Evolutionary conservation across 345 rosid species (phyloP).

Genomic region (Mangifera indica): DNA sequence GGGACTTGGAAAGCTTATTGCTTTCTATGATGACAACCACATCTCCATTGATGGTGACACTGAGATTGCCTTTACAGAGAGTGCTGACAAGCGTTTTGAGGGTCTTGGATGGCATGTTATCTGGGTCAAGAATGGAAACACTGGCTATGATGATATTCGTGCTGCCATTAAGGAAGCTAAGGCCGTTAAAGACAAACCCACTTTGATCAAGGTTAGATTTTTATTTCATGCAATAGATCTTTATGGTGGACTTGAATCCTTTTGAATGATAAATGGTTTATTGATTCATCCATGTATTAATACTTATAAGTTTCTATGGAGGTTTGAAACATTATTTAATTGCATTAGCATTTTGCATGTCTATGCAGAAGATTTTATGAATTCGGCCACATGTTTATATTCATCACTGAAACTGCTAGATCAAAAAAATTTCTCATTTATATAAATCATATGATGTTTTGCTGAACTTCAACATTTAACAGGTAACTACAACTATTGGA

Average conservation of each 20-base stretch:
- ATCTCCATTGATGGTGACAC: slow-evolving; percentile 99
- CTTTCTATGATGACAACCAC: slow-evolving; percentile 98
- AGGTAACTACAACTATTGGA: slow-evolving; percentile 95
- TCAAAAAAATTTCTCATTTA: no score
- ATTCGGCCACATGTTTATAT: no score
- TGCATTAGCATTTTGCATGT: not conserved
- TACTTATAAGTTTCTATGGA: not conserved
- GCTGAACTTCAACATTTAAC: slow-evolving; percentile 7
- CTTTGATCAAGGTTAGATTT: slow-evolving; percentile 66
- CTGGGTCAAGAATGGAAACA: slow-evolving; percentile 99
- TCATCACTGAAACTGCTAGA: no score
- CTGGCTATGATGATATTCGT: slow-evolving; percentile 95
- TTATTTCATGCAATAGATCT: slow-evolving; percentile 1
- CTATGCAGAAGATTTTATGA: no score
- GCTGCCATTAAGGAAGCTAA: slow-evolving; percentile 99
- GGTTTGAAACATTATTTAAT: not conserved
- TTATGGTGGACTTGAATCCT: not conserved
- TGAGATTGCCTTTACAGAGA: slow-evolving; percentile 95
- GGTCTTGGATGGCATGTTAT: slow-evolving; percentile 99
- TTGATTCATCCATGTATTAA: not conserved
- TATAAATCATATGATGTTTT: not conserved
- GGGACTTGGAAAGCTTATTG: slow-evolving; percentile 99
- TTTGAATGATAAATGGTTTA: not conserved
- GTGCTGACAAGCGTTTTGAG: slow-evolving; percentile 79
- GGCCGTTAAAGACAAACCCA: slow-evolving; percentile 90